phyloP scores from a whole-genome alignment of 768 basidiomycete species.

The Porpolomopsis calyptriformis region DNA sequence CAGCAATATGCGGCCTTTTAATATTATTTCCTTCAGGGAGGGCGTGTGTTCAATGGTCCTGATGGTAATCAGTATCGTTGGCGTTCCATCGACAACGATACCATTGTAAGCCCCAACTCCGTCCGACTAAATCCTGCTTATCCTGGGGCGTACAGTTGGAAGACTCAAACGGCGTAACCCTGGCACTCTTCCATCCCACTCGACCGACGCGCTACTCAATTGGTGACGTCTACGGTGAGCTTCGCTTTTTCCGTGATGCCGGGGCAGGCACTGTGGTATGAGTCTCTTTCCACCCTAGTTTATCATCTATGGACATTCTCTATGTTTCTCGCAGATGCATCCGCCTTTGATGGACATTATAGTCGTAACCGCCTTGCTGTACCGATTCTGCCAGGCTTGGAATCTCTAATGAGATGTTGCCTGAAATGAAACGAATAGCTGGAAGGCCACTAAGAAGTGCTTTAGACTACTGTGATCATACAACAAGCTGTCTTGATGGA shows the following conservation, averaged over 20 bases:
- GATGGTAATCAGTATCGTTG: slow-evolving; percentile 75
- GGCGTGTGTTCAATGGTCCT: slow-evolving; percentile 69
- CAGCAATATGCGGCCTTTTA: slow-evolving; percentile 5
- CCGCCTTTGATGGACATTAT: slow-evolving; percentile 87
- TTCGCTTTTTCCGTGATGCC: slow-evolving; percentile 70
- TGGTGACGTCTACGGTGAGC: slow-evolving; percentile 78
- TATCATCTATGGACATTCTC: slow-evolving; percentile 15
- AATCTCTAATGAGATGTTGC: slow-evolving; percentile 28
- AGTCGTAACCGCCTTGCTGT: slow-evolving; percentile 75
- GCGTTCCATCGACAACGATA: slow-evolving; percentile 58
- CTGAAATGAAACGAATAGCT: too few species aligned
- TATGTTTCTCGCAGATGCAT: slow-evolving; percentile 46
- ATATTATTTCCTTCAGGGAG: slow-evolving; percentile 33
- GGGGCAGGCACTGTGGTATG: slow-evolving; percentile 73
- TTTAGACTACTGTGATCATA: too few species aligned
- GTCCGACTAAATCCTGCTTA: too few species aligned
- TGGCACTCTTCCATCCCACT: slow-evolving; percentile 74
- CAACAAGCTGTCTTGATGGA: too few species aligned
- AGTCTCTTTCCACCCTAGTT: background rate
- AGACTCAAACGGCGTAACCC: slow-evolving; percentile 55
- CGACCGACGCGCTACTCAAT: slow-evolving; percentile 73
- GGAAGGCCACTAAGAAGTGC: too few species aligned
- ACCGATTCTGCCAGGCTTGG: slow-evolving; percentile 59
- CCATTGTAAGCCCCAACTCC: slow-evolving; percentile 42
- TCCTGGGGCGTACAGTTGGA: slow-evolving; percentile 53